A percentile compares a stretch with the other conserved stretches of the same genome.
Conservation (phyloP, 768 basidiomycete species). For the Boletellus emodensis region DNA sequence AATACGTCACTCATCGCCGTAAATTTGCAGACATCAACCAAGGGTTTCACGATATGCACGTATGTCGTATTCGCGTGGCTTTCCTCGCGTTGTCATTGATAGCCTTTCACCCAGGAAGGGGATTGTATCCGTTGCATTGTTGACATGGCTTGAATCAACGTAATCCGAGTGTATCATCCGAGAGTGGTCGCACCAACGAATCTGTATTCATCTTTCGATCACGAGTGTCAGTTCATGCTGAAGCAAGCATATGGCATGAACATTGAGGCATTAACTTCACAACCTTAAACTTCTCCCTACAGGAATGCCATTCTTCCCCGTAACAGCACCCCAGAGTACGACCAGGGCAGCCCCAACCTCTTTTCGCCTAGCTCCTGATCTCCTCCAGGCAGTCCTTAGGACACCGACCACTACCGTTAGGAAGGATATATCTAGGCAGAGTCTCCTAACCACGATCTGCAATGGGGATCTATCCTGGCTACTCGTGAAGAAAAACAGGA, state of each 20-base stretch:
- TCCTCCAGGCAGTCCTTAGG: slow-evolving; percentile 58
- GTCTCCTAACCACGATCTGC: slow-evolving; percentile 62
- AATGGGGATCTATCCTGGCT: slow-evolving; percentile 58
- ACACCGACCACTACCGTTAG: slow-evolving; percentile 59
- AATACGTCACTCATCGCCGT: slow-evolving; percentile 90
- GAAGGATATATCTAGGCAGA: slow-evolving; percentile 78
- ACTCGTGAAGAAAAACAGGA: slow-evolving; percentile 55
- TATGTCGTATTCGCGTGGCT: slow-evolving; percentile 40
- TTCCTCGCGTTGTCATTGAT: slow-evolving; percentile 1
- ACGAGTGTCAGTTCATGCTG: not conserved
- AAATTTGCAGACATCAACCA: slow-evolving; percentile 72
- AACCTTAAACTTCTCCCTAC: slow-evolving; percentile 32
- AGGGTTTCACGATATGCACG: slow-evolving; percentile 96
- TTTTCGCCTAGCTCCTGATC: slow-evolving; percentile 61
- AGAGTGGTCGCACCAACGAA: not conserved
- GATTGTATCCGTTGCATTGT: slow-evolving; percentile 95
- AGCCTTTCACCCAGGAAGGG: slow-evolving; percentile 42
- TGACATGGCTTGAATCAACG: slow-evolving; percentile 62
- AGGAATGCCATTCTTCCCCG: slow-evolving; percentile 55
- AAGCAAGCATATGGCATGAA: slow-evolving; percentile 9
- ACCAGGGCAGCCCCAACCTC: slow-evolving; percentile 65
- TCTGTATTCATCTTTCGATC: not conserved
- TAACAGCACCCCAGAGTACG: slow-evolving; percentile 66
- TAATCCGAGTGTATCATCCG: slow-evolving; percentile 3
- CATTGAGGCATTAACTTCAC: slow-evolving; percentile 5